Evolutionary conservation across 2,329 filamentous ascomycete genomes (phyloP), one percentile per base, ranked within the genome.

Genomic region (Drechslerella stenobrocha): DNA sequence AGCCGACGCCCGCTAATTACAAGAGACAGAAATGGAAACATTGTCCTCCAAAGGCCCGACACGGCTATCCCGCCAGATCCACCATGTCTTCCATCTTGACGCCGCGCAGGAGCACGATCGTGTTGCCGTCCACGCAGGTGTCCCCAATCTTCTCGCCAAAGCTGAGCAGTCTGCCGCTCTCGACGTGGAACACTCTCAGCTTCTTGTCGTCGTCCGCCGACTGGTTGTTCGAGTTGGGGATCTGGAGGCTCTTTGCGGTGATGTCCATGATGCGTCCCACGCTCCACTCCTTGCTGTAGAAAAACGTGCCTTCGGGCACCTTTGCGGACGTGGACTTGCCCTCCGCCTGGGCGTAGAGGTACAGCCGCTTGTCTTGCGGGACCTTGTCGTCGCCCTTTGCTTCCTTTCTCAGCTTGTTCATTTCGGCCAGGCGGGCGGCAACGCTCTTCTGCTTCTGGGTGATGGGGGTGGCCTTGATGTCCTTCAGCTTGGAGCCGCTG

Each of bases 311-410:
- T 73, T 84, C 87, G 2, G 91, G 90, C 42, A 88, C 85, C 76
- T 95, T 95, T 4, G 88, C 84, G 52, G 85, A 88, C 1, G 90
- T 87, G 0, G 90, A 95, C 73, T 89, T 88, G 7, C 89, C 88
- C 73, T 91, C 90, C 0, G 92, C 93, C 75, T 97, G 92, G 15
- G 96, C 89, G 74, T 88, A 86, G 0, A 98, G 75, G 75, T 97
- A 97, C 1, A 98, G 78, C n/a, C 93, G 80, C 79, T 95, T 95
- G 70, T 96, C 90, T 0, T 80, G 76, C 0, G 90, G 81, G 0
- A 96, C 77, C 73, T 90, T 92, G 7, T 85, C 84, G 71, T 97
- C 92, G 0, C 95, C 95, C 78, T 96, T 96, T 1, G 93, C 92
- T 0, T 83, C 85, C 75, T 87, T 87, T 79, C 96, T 96, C 40